Base-by-base conservation (phyloP, 73 alveolate genomes). In the Paramecium primaurelia region DNA sequence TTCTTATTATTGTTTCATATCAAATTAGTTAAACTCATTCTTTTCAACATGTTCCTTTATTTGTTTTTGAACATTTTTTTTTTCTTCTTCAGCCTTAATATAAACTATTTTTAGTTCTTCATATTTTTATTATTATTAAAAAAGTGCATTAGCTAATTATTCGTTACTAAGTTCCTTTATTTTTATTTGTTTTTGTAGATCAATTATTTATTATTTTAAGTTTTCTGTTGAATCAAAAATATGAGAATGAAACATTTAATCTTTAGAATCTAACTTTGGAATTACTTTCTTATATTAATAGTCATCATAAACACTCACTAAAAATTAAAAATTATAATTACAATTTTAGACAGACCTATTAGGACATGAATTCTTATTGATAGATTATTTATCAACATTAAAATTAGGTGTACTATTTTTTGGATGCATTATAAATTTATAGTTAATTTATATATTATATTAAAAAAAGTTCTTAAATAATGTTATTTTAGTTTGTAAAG, bases 271-370 rank as follows among this genome's bases (percentile, higher is more conserved):
- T 14, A 11, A 32, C 47, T 64, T 64, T 64, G 47, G 22, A 5
- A 14, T 64, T 34, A 26, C 47, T 28, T 64, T 64, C 28, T 64
- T 64, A 34, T 64, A 64, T 64, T 64, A 64, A 64, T 25, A 64
- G 47, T 64, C 84, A 64, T 64, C 84, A 64, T 64, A 64, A 28
- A 64, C 84, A 64, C 32, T 32, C 30, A 64, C 84, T 64, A 64
- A 32, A 54, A 4, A 28, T 64, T 30, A 4, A 34, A 64, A 64
- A 32, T 34, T 64, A 64, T 28, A 28, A 64, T 32, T 64, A 64
- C 84, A 64, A 34, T 28, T 14, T 11, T 64, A 2, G 12, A 64
- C 84, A 32, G 84, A 64, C 47, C 28, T 64, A 64, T 64, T 64
- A 12, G 47, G 42, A 8, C 84, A 64, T 28, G 84, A 8, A 64